Evolutionary conservation across 176 grass and related monocot genomes (phyloP), one percentile per base, ranked within the genome.

Genomic region (Lolium rigidum): DNA sequence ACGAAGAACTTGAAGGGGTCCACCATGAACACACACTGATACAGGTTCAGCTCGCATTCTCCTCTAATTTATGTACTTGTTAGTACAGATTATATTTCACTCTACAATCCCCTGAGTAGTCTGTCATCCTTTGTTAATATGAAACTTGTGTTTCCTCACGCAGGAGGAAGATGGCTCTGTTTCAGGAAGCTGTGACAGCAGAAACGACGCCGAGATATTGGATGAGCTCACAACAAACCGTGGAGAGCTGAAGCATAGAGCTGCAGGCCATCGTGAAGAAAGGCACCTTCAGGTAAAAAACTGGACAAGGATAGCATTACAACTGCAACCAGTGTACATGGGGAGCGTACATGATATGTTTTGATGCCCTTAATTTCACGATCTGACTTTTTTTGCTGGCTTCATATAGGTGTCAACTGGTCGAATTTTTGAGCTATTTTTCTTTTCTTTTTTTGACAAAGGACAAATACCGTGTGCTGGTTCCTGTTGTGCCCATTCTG

Each of bases 1-100:
- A 98, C 4, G 96, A 98, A 89, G 96, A 95, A 39, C 88, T 98
- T 43, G 86, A 91, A 10, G 90, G 91, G n/a, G 70, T 88, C 22
- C 80, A 74, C 54, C 61, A 18, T 0, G 90, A 84, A 69, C 66
- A 85, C n/a, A 51, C 54, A 60, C 39, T 79, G 83, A 88, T 95
- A 90, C 24, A 56, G 80, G 25, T 51, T 82, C 68, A 55, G 65
- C 20, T 80, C 10, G 4, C 60, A 75, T 38, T 67, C 11, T 12
- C 4, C 5, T 8, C 24, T 9, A 20, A 64, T 28, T 10, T 26
- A 52, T 16, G 31, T 35, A 35, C 31, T 20, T 28, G 5, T 72
- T 9, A 4, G 28, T 25, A 6, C 20, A 15, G 6, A 66, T 20
- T 73, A 13, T 71, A 47, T n/a, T 64, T 52, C 41, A 67, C 16